A percentile compares a stretch with the other conserved stretches of the same genome.
Conservation (phyloP, 257 asterid species). For the Osmanthus fragrans region DNA sequence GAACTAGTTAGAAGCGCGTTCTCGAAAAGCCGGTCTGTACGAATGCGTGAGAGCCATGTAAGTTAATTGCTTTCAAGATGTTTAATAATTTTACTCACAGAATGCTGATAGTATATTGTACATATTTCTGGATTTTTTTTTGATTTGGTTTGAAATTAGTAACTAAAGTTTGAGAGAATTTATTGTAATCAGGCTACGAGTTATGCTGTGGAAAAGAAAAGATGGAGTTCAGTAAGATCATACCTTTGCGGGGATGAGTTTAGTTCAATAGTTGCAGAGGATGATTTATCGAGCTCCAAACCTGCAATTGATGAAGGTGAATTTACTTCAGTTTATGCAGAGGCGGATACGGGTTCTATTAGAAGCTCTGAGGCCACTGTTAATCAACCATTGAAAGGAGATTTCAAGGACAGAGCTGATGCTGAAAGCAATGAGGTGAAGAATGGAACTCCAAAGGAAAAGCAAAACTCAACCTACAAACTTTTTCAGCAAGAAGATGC, state of each 20-base stretch:
- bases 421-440: background rate
- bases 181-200: conserved; percentile 29
- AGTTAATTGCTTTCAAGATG: conserved; percentile 22
- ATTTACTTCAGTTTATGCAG: conserved; percentile 25
- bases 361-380: conserved; percentile 56
- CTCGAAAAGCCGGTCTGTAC: conserved; percentile 35
- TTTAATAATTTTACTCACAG: background rate
- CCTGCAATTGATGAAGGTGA: conserved; percentile 18
- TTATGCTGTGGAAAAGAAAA: conserved; percentile 39
- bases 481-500: conserved; percentile 59
- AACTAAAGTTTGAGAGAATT: background rate
- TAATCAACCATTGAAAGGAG: conserved; percentile 34
- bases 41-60: conserved; percentile 30
- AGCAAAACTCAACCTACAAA: conserved; percentile 34
- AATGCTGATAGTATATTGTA: background rate
- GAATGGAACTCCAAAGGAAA: conserved; percentile 17
- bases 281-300: conserved; percentile 30
- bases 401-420: background rate
- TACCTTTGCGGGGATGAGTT: conserved; percentile 55
- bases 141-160: background rate
- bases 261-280: conserved; percentile 34
- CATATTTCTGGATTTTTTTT: background rate
- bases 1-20: conserved; percentile 51
- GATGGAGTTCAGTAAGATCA: conserved; percentile 55
- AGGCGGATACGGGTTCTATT: conserved; percentile 29